A percentile compares a stretch with the other conserved stretches of the same genome.
Conservation (phyloP, 2,329 filamentous ascomycete species). For the Periconia sp. region DNA sequence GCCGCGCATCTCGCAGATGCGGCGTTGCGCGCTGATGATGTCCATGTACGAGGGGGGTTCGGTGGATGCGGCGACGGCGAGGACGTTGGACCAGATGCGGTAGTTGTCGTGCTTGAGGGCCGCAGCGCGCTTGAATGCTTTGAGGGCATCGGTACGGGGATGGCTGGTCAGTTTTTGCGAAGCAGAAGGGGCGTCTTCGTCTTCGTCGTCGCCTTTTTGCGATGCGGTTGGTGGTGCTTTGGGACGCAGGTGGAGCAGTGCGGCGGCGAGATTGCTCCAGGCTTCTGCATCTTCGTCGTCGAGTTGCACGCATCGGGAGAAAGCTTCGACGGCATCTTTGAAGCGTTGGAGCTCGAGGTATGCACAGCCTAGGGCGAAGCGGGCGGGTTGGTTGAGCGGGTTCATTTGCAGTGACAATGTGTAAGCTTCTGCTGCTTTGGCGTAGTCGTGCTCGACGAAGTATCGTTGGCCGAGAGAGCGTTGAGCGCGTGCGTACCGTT, state of each 20-base stretch:
- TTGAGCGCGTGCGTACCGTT: constrained; percentile 83
- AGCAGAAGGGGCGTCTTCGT: constrained; percentile 1
- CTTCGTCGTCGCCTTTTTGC: constrained; percentile 42
- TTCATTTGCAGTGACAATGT: constrained; percentile 75
- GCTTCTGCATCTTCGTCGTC: constrained; percentile 89
- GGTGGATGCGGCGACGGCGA: constrained; percentile 80
- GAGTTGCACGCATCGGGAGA: constrained; percentile 77
- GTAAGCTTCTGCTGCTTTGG: constrained; percentile 76
- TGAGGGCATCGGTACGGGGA: constrained; percentile 72
- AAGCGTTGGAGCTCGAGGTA: constrained; percentile 76
- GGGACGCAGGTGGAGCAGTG: constrained; percentile 70
- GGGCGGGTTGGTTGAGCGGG: constrained; percentile 77
- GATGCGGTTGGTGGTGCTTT: constrained; percentile 38
- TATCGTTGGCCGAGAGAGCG: constrained; percentile 81
- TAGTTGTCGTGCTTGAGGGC: constrained; percentile 81
- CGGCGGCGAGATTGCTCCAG: constrained; percentile 92
- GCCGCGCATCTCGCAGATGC: constrained; percentile 73
- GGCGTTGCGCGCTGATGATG: constrained; percentile 72
- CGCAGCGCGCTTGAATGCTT: constrained; percentile 85
- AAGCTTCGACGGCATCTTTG: constrained; percentile 78
- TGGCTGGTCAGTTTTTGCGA: constrained; percentile 26
- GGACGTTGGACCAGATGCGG: constrained; percentile 95
- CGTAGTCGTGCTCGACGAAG: constrained; percentile 65
- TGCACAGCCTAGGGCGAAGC: constrained; percentile 90
- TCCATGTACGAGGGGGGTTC: constrained; percentile 74